Base-by-base conservation (phyloP, 1,284 basidiomycete genomes). In the Mycosarcoma maydis region DNA sequence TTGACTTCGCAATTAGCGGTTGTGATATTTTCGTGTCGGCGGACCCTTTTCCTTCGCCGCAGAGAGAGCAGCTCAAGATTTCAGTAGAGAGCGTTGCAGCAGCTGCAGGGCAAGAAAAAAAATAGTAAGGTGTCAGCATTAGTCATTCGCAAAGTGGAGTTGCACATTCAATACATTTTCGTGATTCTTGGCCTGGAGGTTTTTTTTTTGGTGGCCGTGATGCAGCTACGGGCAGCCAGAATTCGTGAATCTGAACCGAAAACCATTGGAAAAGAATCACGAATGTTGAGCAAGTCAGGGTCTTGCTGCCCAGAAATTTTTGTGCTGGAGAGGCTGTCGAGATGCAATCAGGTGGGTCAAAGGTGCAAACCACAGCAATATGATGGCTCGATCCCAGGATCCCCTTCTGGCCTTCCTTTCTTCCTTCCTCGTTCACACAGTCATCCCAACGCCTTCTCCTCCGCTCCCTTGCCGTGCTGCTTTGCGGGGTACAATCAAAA, bases 111-210 rank as follows among this genome's bases (percentile, higher is more conserved):
- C 36, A 20, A 7, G 6, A 16, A 20, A 38, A n/a, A 11, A 23
- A 30, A 11, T 7, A 34, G 23, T 22, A 17, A 26, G n/a, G 29
- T 10, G 36, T 47, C 13, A 39, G 40, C 40, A 43, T 60, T 53
- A 43, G 57, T 60, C 44, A 60, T 53, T 19, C 13, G 10, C 8
- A 30, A 60, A 47, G 50, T 60, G 57, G 57, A 59, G 49, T 43
- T 48, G 55, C 13, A 9, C 23, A 13, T 11, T 14, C 16, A 6
- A 16, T 34, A 29, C 27, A 29, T 29, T 29, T 29, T 29, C 13
- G 6, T 34, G 33, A 6, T 11, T 14, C 6, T 34, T 34, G 13
- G 16, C 6, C 42, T 24, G 14, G 20, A 36, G 41, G 38, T 23
- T 36, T 44, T 43, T 37, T 37, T n/a, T n/a, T n/a, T n/a, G n/a